Percentiles rank a stretch among this genome's conserved stretches.
These are phyloP conservation scores for Cryptococcus hybrid DNA, from an alignment of 1,284 basidiomycete genomes.

Conservation along the genomic window DNA sequence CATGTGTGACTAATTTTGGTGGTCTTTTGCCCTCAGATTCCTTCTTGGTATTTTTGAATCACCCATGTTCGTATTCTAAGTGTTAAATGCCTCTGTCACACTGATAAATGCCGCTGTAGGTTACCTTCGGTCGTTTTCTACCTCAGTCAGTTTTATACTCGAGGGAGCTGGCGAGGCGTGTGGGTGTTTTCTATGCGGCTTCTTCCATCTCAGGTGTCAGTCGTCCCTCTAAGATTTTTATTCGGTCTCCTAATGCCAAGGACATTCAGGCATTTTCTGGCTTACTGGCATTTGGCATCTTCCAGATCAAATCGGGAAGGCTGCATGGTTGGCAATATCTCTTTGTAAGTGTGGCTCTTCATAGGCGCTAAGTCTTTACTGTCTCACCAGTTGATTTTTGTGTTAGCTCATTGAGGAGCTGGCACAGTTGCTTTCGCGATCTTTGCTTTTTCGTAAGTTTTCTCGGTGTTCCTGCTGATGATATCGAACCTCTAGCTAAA, in stretches of 20 bases:
- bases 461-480: neutral
- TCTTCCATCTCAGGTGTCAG: conserved; percentile 51
- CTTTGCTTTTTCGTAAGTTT: conserved; percentile 49
- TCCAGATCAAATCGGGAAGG: conserved; percentile 52
- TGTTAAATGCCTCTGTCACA: neutral
- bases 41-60: conserved; percentile 17
- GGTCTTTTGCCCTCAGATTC: conserved; percentile 13
- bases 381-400: neutral
- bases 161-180: conserved; percentile 56
- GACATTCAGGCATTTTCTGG: conserved; percentile 28
- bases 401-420: conserved; percentile 50
- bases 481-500: neutral
- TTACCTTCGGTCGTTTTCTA: conserved; percentile 48
- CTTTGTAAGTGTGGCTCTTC: conserved; percentile 39
- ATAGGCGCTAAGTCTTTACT: neutral
- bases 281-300: conserved; percentile 55
- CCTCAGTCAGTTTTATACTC: conserved; percentile 56
- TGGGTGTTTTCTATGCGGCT: conserved; percentile 57
- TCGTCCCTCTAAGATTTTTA: neutral
- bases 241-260: neutral
- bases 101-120: neutral
- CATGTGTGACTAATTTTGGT: conserved; percentile 19
- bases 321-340: conserved; percentile 57
- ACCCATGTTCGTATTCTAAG: conserved; percentile 5
- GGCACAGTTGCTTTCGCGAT: conserved; percentile 49